These are phyloP conservation scores for Rhypophila decipiens DNA, from an alignment of 495 filamentous ascomycete genomes.

Conservation along the genomic window DNA sequence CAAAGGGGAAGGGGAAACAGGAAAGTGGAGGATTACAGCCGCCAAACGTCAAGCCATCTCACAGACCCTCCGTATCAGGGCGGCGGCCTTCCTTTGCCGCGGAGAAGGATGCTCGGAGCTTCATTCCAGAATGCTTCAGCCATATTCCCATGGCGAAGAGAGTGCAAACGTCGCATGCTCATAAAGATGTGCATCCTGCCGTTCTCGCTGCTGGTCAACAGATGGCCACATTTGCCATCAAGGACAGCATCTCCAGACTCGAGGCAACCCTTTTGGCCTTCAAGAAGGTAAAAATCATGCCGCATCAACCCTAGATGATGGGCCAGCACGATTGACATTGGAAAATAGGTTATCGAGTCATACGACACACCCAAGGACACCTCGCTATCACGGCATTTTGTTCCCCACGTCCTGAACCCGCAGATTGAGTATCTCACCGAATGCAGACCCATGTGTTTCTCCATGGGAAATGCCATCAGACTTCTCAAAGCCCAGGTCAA, in stretches of 20 bases:
- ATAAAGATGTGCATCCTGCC: conserved; percentile 86
- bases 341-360: conserved; percentile 70
- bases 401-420: conserved; percentile 81
- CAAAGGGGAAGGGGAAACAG: conserved; percentile 46
- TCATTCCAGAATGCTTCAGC: conserved; percentile 65
- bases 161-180: conserved; percentile 65
- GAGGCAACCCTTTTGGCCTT: conserved; percentile 84
- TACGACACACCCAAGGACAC: conserved; percentile 82
- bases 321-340: background rate
- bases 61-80: conserved; percentile 29
- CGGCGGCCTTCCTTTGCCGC: conserved; percentile 37
- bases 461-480: conserved; percentile 92
- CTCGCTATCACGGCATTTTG: conserved; percentile 82
- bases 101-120: conserved; percentile 39
- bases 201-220: conserved; percentile 82
- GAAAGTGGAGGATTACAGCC: conserved; percentile 30
- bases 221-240: conserved; percentile 81
- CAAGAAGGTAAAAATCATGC: conserved; percentile 58
- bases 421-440: conserved; percentile 92
- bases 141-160: conserved; percentile 76
- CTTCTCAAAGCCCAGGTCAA: conserved; percentile 86
- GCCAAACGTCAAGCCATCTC: conserved; percentile 25
- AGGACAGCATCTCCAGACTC: conserved; percentile 83
- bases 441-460: conserved; percentile 85
- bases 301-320: background rate